Percentiles rank a stretch among this genome's conserved stretches.
phyloP scores from a whole-genome alignment of 139 green algal species.

The Bryopsis sp. region DNA sequence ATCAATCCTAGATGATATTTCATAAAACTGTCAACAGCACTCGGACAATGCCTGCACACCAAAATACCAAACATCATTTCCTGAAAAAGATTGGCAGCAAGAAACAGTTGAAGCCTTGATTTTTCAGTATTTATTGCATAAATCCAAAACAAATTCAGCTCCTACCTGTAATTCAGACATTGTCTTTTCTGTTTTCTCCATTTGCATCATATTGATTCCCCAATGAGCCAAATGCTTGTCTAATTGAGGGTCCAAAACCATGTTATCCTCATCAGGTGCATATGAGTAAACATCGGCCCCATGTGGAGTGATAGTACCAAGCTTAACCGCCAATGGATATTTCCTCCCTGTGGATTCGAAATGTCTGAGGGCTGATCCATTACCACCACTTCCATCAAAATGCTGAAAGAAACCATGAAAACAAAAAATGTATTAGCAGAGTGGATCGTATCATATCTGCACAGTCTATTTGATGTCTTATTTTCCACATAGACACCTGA shows the following conservation, averaged over 20 bases:
- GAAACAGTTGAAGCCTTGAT: background rate
- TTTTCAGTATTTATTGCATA: too few species aligned
- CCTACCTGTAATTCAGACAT: constrained; percentile 93
- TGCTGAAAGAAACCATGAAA: constrained; percentile 18
- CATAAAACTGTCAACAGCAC: too few species aligned
- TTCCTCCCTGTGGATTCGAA: constrained; percentile 73
- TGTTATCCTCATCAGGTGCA: constrained; percentile 88
- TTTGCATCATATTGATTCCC: constrained; percentile 95
- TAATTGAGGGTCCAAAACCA: constrained; percentile 84
- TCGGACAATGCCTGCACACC: too few species aligned
- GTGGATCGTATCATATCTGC: too few species aligned
- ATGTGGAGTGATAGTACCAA: constrained; percentile 91
- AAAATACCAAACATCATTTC: too few species aligned
- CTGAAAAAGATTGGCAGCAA: background rate
- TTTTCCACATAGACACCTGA: background rate
- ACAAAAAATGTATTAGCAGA: too few species aligned
- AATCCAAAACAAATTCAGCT: too few species aligned
- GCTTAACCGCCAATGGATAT: constrained; percentile 95
- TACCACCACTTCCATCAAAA: constrained; percentile 82
- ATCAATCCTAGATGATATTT: too few species aligned
- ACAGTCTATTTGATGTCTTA: too few species aligned
- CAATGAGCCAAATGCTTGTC: constrained; percentile 86
- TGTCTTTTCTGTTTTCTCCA: constrained; percentile 96
- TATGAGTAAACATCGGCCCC: constrained; percentile 86
- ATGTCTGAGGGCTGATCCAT: constrained; percentile 81